A percentile compares a stretch with the other conserved stretches of the same genome.
Conservation (phyloP, 768 basidiomycete species). For the Termitomyces titanicus region DNA sequence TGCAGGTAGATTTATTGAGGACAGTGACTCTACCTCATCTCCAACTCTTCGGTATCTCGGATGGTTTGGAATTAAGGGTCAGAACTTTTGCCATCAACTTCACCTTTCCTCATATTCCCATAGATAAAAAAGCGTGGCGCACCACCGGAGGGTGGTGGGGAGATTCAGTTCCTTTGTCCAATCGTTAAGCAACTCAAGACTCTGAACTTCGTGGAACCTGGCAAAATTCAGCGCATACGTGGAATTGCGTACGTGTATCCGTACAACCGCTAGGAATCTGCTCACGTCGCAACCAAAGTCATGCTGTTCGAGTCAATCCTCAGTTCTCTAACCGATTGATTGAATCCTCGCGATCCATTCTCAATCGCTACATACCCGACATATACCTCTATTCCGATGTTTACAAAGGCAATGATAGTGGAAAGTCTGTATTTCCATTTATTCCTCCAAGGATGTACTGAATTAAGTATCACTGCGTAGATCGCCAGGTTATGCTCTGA, state of each 20-base stretch:
- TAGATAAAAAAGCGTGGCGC: conserved; percentile 96
- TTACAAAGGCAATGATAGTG: conserved; percentile 95
- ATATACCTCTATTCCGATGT: conserved; percentile 98
- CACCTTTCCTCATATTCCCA: conserved; percentile 1
- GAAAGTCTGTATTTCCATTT: conserved; percentile 62
- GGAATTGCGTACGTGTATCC: conserved; percentile 79
- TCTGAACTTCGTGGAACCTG: conserved; percentile 86
- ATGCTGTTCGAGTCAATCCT: conserved; percentile 94
- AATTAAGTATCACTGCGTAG: conserved; percentile 32
- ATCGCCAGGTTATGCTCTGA: conserved; percentile 95
- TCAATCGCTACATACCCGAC: conserved; percentile 97
- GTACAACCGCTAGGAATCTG: not conserved
- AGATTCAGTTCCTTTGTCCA: conserved; percentile 91
- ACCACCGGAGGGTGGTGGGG: conserved; percentile 88
- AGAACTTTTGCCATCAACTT: conserved; percentile 17
- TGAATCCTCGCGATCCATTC: conserved; percentile 84
- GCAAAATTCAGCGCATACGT: conserved; percentile 90
- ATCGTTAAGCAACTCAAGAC: conserved; percentile 89
- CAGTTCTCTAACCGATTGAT: conserved; percentile 99
- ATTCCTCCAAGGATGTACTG: not conserved
- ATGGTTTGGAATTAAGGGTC: conserved; percentile 87
- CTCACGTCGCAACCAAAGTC: conserved; percentile 42
- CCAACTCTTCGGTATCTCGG: conserved; percentile 85
- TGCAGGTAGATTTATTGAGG: conserved; percentile 80
- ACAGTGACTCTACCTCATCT: conserved; percentile 91